Evolutionary conservation across 2,329 filamentous ascomycete genomes (phyloP).

Genomic region (Alternaria metachromatica): DNA sequence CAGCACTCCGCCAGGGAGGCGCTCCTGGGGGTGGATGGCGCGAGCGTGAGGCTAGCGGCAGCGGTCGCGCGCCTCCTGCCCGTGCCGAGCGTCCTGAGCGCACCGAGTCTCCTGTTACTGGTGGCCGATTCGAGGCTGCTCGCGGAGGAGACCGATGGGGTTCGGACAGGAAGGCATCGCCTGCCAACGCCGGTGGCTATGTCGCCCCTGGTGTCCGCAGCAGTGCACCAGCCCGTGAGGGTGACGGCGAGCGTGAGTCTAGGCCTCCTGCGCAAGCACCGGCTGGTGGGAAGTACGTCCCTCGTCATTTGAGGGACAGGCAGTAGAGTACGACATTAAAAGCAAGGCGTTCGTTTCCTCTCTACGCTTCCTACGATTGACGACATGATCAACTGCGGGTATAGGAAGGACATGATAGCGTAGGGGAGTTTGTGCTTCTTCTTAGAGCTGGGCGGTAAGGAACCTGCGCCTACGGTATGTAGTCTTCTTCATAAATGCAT

Average conservation of each 20-base stretch:
- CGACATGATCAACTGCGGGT: constrained; percentile 8
- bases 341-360: constrained; percentile 9
- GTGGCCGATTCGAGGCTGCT: constrained; percentile 17
- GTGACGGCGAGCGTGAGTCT: constrained; percentile 33
- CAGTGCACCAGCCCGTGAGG: constrained; percentile 30
- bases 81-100: constrained; percentile 22
- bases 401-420: constrained; percentile 14
- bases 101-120: constrained; percentile 37
- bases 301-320: constrained; percentile 43
- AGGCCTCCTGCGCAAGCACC: constrained; percentile 33
- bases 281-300: constrained; percentile 50
- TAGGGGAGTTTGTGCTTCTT: constrained; percentile 13
- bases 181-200: constrained; percentile 40
- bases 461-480: constrained; percentile 9
- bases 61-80: constrained; percentile 36
- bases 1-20: constrained; percentile 50
- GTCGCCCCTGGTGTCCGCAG: constrained; percentile 36
- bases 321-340: constrained; percentile 11
- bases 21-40: constrained; percentile 46
- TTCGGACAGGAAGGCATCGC: constrained; percentile 42
- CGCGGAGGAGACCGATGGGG: constrained; percentile 37
- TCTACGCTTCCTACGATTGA: constrained; percentile 12
- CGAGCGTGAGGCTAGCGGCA: constrained; percentile 42
- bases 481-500: constrained; percentile 13
- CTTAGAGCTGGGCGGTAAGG: constrained; percentile 15